Evolutionary conservation across 1,139 yeast species (phyloP), one percentile per base, ranked within the genome.

Genomic region (Nematodospora anomalae): DNA sequence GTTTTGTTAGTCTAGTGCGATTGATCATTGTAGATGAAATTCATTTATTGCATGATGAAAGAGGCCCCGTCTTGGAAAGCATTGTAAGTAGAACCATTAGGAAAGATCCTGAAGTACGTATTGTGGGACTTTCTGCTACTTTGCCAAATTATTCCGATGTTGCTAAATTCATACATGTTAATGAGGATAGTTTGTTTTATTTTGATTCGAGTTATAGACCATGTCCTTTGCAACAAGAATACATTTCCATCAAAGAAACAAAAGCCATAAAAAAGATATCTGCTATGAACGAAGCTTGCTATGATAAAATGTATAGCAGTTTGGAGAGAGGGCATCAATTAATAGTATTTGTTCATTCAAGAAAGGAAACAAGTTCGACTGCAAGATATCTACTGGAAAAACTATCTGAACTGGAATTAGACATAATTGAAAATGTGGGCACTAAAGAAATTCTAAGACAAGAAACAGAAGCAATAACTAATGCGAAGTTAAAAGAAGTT

Each of bases 1-100:
- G 74, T 1, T 82, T 80, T 46, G 75, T 82, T 0, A 71, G 74
- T 29, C 62, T 80, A 3, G 94, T 88, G 1, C 73, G 78, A 32
- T 67, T 92, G 10, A 63, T 92, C n/a, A 84, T 92, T 26, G 80
- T 92, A 38, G 98, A 92, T 67, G 98, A 92, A 60, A 84, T 92
- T 44, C 98, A 92, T 67, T 68, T 92, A 40, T 69, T 92, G 49
- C 97, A 92, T 55, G 98, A 92, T 53, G 89, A 83, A 49, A 79
- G 98, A 67, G 98, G 98, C 4, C 96, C 97, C 0, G 97, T 90
- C 0, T 55, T 92, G 37, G 98, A 92, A 56, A 80, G 85, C 52
- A 82, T 92, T 34, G 92, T 92, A 3, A 79, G 95, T 3, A 71
- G 98, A 51, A 75, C 87, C 0, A 52, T 81, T 24, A 62, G 87